phyloP scores from a whole-genome alignment of 306 rosid species.

The Medicago truncatula region MtrunA17r5.0-ANR NC_053049.1:35625501-35626000 shows the following conservation, averaged over 20 bases:
- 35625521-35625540: constrained; percentile 50
- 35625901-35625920: constrained; percentile 84
- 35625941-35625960: constrained; percentile 85
- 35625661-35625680: constrained; percentile 95
- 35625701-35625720: constrained; percentile 88
- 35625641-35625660: constrained; percentile 86
- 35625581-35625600: constrained; percentile 95
- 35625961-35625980: constrained; percentile 90
- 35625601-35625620: constrained; percentile 81
- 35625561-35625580: constrained; percentile 89
- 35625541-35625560: constrained; percentile 77
- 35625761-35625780: constrained; percentile 81
- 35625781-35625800: constrained; percentile 81
- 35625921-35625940: constrained; percentile 80
- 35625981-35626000: constrained; percentile 68
- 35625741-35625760: constrained; percentile 82
- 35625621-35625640: constrained; percentile 97
- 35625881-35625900: constrained; percentile 88
- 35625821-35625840: constrained; percentile 74
- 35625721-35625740: constrained; percentile 84
- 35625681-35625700: constrained; percentile 82
- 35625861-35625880: constrained; percentile 83
- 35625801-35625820: constrained; percentile 88
- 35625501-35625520: constrained; percentile 64
- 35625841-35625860: constrained; percentile 86